Base-by-base conservation (phyloP, 2,329 filamentous ascomycete species). In the Cladosporium cucumerinum region DNA sequence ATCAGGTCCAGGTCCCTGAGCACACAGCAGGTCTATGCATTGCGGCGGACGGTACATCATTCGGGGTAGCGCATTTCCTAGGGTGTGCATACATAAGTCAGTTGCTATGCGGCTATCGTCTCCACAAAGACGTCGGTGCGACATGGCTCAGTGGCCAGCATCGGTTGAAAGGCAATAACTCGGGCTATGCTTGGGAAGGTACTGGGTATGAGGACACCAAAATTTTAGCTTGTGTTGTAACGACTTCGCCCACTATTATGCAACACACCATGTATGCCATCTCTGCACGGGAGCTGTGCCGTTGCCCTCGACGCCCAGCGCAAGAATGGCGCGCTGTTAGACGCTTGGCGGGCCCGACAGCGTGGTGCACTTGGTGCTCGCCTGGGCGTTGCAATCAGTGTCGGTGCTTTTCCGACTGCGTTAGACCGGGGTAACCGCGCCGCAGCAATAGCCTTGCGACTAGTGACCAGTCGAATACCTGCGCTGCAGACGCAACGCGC, bases 41-140 rank as follows among this genome's bases (percentile, higher is more conserved):
- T 43, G 34, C 34, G 60, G 60, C 60, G 60, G 60, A 62, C 49
- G 32, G 49, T 54, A 54, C 48, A 55, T 62, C 49, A 55, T 62
- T 62, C 34, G 60, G 60, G 60, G 49, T 62, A 62, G 60, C 60
- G 60, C 49, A 62, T 28, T 25, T 28, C 30, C 60, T 55, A 62
- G 60, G 60, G 34, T 55, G 34, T 62, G 60, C 60, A 62, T 62
- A 46, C 26, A 34, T 55, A 55, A 39, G 46, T 52, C 54, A 30
- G 49, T 51, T 62, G 21, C 32, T 43, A 52, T 61, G 46, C 49
- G 60, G 60, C 49, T 62, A 55, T 43, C 49, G 49, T 46, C 30
- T 62, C 60, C 26, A 55, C 49, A 30, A 32, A 39, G 26, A 51
- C 46, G 58, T 51, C 43, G 39, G 46, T 61, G 58, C 43, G 43